Conservation (phyloP, 306 rosid species). For the Abrus precatorius region DNA sequence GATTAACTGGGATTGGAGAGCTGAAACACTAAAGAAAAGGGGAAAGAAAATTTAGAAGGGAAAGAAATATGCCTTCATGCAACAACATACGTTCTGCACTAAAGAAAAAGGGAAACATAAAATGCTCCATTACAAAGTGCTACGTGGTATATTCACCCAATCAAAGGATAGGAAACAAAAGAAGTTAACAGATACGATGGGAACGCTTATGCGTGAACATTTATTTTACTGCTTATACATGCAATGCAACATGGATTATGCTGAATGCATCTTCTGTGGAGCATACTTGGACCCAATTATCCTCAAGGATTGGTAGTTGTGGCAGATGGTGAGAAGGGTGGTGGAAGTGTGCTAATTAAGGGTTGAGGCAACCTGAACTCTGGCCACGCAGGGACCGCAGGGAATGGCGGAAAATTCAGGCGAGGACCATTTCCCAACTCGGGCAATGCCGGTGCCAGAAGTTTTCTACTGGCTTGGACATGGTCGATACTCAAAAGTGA, state of each 20-base stretch:
- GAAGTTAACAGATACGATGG: not conserved
- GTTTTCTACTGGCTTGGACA: constrained; percentile 38
- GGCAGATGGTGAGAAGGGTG: constrained; percentile 43
- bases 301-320: constrained; percentile 39
- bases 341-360: not conserved
- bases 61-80: not conserved
- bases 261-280: not conserved
- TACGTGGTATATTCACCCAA: constrained; percentile 19
- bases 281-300: not conserved
- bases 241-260: not conserved
- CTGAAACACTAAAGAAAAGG: not conserved
- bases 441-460: constrained; percentile 34
- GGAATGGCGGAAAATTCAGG: constrained; percentile 33
- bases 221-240: constrained; percentile 22
- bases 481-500: not conserved
- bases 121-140: not conserved
- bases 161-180: not conserved
- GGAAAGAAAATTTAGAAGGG: no score
- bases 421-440: not conserved
- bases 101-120: not conserved
- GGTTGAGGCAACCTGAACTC: constrained; percentile 45
- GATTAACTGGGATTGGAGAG: constrained; percentile 14
- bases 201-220: not conserved
- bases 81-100: constrained; percentile 1
- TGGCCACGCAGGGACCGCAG: constrained; percentile 36